Percentiles rank a stretch among this genome's conserved stretches.
Conservation (phyloP, 208 protist genomes). For the Leishmania tropica region DNA sequence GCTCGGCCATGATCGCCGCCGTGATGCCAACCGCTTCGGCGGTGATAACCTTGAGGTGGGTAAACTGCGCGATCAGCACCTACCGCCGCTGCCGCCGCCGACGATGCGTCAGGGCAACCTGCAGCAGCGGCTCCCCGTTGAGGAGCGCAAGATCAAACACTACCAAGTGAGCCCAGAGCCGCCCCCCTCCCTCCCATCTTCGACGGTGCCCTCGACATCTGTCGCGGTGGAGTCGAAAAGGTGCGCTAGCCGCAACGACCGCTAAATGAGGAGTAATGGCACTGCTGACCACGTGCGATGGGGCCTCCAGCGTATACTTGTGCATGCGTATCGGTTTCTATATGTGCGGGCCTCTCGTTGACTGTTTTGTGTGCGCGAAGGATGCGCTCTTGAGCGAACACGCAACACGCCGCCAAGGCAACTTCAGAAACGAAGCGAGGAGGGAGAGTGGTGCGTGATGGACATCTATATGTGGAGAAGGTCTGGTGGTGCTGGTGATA, state of each 20-base stretch:
- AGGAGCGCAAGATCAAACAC: slow-evolving; percentile 60
- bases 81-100: slow-evolving; percentile 25
- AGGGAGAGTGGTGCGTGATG: too few species aligned
- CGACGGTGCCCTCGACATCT: neutral
- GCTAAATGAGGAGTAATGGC: neutral
- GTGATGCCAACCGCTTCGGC: slow-evolving; percentile 21
- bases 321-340: neutral
- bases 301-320: neutral
- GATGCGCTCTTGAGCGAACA: too few species aligned
- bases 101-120: slow-evolving; percentile 28
- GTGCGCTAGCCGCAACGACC: too few species aligned
- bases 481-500: neutral
- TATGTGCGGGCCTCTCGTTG: neutral
- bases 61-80: slow-evolving; percentile 20
- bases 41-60: slow-evolving; percentile 40
- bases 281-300: too few species aligned
- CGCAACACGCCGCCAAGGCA: too few species aligned
- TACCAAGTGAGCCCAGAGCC: slow-evolving; percentile 56
- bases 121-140: slow-evolving; percentile 38
- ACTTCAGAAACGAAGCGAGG: too few species aligned
- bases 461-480: neutral
- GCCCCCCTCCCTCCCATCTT: neutral
- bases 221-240: neutral
- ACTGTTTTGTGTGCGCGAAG: too few species aligned
- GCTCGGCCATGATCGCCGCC: slow-evolving; percentile 31